phyloP scores from a whole-genome alignment of 2,329 filamentous ascomycete genomes.

The Myriosclerotinia scirpicola region DNA sequence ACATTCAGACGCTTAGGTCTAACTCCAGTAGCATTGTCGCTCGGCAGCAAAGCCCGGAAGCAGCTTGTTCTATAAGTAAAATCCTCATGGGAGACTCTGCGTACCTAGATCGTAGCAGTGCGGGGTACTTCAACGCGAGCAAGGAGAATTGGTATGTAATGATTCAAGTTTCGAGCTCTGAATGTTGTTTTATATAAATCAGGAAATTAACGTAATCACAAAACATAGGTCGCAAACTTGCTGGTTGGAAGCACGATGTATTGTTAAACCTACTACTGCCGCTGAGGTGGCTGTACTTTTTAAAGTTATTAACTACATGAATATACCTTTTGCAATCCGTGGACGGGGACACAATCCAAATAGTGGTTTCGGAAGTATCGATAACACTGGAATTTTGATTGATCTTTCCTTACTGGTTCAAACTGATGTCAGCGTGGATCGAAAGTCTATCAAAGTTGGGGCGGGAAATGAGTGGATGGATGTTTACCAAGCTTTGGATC shows the following conservation, averaged over 20 bases:
- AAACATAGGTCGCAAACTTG: constrained; percentile 22
- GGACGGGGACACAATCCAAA: constrained; percentile 29
- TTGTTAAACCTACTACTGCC: constrained; percentile 21
- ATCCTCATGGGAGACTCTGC: too few relatives aligned
- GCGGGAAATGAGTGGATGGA: constrained; percentile 43
- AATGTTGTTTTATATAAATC: too few relatives aligned
- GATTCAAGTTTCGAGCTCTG: too few relatives aligned
- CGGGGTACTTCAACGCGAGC: too few relatives aligned
- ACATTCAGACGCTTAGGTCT: too few relatives aligned
- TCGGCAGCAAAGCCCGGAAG: too few relatives aligned
- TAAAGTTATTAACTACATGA: constrained; percentile 16
- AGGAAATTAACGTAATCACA: too few relatives aligned
- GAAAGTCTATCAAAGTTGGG: constrained; percentile 39
- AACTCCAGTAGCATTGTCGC: too few relatives aligned
- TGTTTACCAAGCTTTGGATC: constrained; percentile 43
- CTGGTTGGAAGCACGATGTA: constrained; percentile 24
- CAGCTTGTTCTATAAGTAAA: too few relatives aligned
- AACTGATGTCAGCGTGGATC: constrained; percentile 35
- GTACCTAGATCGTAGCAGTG: too few relatives aligned
- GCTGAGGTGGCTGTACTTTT: constrained; percentile 25
- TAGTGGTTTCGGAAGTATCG: constrained; percentile 51
- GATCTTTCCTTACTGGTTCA: constrained; percentile 43
- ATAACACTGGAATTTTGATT: constrained; percentile 48
- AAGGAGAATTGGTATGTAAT: too few relatives aligned
- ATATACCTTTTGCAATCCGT: constrained; percentile 51